Conservation (phyloP, 2,329 filamentous ascomycete genomes). For the Pleurostoma richardsiae region DNA sequence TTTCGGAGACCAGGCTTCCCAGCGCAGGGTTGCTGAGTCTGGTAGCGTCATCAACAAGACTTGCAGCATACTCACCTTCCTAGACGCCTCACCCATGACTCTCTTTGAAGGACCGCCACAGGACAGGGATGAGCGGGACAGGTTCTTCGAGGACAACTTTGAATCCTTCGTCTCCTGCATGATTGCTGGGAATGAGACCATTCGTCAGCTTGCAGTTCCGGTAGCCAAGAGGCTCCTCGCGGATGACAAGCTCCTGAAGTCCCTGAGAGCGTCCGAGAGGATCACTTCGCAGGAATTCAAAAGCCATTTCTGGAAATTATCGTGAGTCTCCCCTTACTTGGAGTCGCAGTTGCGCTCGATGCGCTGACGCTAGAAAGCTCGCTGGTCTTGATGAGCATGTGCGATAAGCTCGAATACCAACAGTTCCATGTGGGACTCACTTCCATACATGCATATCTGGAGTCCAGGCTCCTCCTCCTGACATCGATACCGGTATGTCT, state of each 20-base stretch:
- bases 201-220: slow-evolving; percentile 41
- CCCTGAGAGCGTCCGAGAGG: slow-evolving; percentile 27
- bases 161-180: slow-evolving; percentile 49
- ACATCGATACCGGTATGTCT: slow-evolving; percentile 41
- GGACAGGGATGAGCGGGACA: slow-evolving; percentile 25
- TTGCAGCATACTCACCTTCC: slow-evolving; percentile 50
- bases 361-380: slow-evolving; percentile 23
- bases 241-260: slow-evolving; percentile 26
- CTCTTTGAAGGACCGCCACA: slow-evolving; percentile 36
- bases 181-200: slow-evolving; percentile 42
- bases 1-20: slow-evolving; percentile 29
- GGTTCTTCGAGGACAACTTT: slow-evolving; percentile 40
- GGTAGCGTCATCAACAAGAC: slow-evolving; percentile 35
- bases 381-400: slow-evolving; percentile 40
- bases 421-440: slow-evolving; percentile 37
- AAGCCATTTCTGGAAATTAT: slow-evolving; percentile 46
- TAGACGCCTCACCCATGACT: slow-evolving; percentile 47
- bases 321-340: slow-evolving; percentile 28
- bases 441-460: slow-evolving; percentile 50
- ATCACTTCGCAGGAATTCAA: slow-evolving; percentile 31
- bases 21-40: slow-evolving; percentile 33
- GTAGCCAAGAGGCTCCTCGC: slow-evolving; percentile 45
- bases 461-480: slow-evolving; percentile 48
- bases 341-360: background rate
- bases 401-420: slow-evolving; percentile 39